Evolutionary conservation across 2,329 filamentous ascomycete genomes (phyloP), one percentile per base, ranked within the genome.

Genomic region (Phialocephala sp.): DNA sequence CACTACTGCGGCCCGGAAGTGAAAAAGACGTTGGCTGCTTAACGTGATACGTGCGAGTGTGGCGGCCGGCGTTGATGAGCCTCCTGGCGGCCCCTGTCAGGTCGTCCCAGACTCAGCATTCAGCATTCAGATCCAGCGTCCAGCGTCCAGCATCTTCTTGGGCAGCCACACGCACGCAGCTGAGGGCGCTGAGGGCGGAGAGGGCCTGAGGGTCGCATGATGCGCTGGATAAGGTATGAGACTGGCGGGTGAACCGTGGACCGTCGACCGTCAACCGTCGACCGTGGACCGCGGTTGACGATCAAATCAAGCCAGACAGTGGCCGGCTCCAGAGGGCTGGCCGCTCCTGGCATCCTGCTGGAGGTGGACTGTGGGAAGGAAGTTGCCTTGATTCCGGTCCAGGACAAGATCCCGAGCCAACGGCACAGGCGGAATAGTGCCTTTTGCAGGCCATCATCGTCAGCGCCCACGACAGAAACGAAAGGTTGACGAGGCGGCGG

Each of bases 151-250:
- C 15, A 12, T 18, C 9, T 18, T 41, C 9, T 12, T 22, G 22
- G 6, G 12, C 43, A 36, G 62, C 47, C 62, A 57, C 50, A 66
- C 59, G 60, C 54, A 43, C 11, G 24, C 54, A 63, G 64, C 64
- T 60, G 47, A 60, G 20, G 22, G 5, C 8, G 36, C 9, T n/a
- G n/a, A n/a, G 27, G 27, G 27, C 27, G 27, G 27, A 22, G 56
- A 57, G 52, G 64, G 50, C 39, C 56, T 67, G 60, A 65, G 50
- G 66, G 68, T 68, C 66, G 69, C 69, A 71, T 68, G 66, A 62
- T 68, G 65, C 65, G 63, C 50, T 68, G 69, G 65, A 63, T 62
- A 62, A 66, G 63, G 69, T 64, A 63, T 62, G 64, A 66, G 63
- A 47, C 62, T 57, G 35, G n/a, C 32, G 60, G 62, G 68, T 67